These are phyloP conservation scores for Tuctoria greenei DNA, from an alignment of 176 grass and related monocot genomes.

Conservation along the genomic window DNA sequence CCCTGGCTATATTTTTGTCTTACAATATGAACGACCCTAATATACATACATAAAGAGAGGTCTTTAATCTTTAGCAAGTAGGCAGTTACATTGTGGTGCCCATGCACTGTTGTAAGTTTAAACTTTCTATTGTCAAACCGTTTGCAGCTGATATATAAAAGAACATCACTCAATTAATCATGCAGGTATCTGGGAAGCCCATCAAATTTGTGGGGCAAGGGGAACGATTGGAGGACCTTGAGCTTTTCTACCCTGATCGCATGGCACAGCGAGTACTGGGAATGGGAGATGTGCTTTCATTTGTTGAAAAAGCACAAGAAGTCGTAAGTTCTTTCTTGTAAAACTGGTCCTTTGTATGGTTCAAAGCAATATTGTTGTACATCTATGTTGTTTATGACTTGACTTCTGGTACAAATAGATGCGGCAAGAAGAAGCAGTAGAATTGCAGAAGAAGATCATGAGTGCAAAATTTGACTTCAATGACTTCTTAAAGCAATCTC, in stretches of 20 bases:
- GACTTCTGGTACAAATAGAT: slow-evolving; percentile 57
- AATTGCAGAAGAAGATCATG: slow-evolving; percentile 97
- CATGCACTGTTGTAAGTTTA: neutral
- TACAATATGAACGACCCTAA: neutral
- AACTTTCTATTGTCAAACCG: neutral
- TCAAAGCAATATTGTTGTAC: slow-evolving; percentile 6
- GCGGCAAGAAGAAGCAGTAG: slow-evolving; percentile 77
- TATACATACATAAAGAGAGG: too few relatives aligned
- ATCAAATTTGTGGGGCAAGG: slow-evolving; percentile 91
- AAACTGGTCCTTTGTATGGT: neutral
- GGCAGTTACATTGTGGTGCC: neutral
- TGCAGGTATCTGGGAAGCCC: slow-evolving; percentile 91
- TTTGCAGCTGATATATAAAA: neutral
- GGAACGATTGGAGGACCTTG: slow-evolving; percentile 83
- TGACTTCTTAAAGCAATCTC: slow-evolving; percentile 93
- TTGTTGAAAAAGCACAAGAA: slow-evolving; percentile 99
- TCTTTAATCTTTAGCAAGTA: neutral
- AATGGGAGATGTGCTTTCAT: slow-evolving; percentile 98
- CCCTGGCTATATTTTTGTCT: neutral
- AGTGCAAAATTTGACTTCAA: slow-evolving; percentile 97
- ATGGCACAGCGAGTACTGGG: slow-evolving; percentile 89
- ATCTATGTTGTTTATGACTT: neutral
- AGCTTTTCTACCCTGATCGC: slow-evolving; percentile 94
- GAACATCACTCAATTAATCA: neutral
- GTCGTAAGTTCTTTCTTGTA: slow-evolving; percentile 55